phyloP scores from a whole-genome alignment of 768 basidiomycete genomes.

The Clavaria fumosa region DNA sequence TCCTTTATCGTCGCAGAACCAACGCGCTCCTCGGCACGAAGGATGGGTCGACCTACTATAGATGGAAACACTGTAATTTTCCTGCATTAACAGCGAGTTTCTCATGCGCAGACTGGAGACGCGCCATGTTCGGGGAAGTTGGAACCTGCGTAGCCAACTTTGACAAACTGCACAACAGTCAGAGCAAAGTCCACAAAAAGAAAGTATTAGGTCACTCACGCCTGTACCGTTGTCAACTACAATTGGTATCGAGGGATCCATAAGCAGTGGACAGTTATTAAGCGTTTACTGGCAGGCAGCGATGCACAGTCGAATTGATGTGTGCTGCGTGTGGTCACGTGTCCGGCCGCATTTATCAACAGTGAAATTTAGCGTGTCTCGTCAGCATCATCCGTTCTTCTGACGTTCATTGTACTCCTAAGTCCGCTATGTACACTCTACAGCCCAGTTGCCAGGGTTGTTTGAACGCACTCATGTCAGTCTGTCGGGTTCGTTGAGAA shows the following conservation, averaged over 20 bases:
- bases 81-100: background rate
- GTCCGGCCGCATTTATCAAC: too few species aligned
- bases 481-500: too few species aligned
- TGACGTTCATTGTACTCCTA: too few species aligned
- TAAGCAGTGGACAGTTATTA: too few species aligned
- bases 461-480: too few species aligned
- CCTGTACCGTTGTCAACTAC: slow-evolving; percentile 87
- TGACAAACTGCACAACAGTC: slow-evolving; percentile 51
- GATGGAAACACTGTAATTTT: slow-evolving; percentile 73
- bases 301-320: too few species aligned
- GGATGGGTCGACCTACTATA: slow-evolving; percentile 89
- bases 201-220: slow-evolving; percentile 28
- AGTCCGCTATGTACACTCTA: too few species aligned
- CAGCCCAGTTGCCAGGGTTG: too few species aligned
- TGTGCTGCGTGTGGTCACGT: too few species aligned
- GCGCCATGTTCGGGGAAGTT: slow-evolving; percentile 92
- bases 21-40: slow-evolving; percentile 93
- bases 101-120: slow-evolving; percentile 10
- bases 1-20: slow-evolving; percentile 81
- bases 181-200: slow-evolving; percentile 1
- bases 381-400: too few species aligned
- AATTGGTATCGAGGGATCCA: slow-evolving; percentile 39
- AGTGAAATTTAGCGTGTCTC: too few species aligned
- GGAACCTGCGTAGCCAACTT: slow-evolving; percentile 80
- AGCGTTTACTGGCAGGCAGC: too few species aligned